Evolutionary conservation across 805 yeast species (phyloP), one percentile per base, ranked within the genome.

Genomic region (Metahyphopichia silvanorum): DNA sequence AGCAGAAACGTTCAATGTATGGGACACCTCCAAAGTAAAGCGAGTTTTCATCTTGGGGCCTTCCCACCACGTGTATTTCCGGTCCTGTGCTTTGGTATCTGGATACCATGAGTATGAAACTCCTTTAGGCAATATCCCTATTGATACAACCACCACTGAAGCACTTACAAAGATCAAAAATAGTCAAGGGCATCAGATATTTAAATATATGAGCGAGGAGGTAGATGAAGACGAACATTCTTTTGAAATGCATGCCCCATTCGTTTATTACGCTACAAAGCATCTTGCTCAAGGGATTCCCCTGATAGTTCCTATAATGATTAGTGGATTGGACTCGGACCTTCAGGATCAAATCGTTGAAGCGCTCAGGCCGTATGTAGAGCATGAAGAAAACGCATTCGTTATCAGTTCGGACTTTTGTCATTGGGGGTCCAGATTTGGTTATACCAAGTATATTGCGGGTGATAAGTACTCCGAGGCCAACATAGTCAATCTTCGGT

Each of bases 241-340:
- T 32, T 76, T 93, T 48, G 98, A 93, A 50, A 86, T 93, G 96
- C 98, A 93, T 57, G 72, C 82, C 51, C 96, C 98, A 0, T 80
- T 76, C 38, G 60, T 86, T 6, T 69, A 74, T 45, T 69, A 75
- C 37, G 60, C 71, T 33, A 66, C 80, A 7, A 45, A 61, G 15
- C 45, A 49, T 3, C 42, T 50, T 4, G 47, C 52, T 6, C 45
- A 57, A 37, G 40, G 66, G 43, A n/a, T 42, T 32, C 40, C 81
- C 66, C 10, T 55, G 21, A 74, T 91, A 6, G 69, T 93, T 2
- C 98, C 98, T 0, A 74, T 93, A 27, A 66, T 91, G 74, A 71
- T 93, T 4, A 81, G 95, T 15, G 77, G 77, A 10, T 63, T 81
- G 21, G 74, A 72, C 33, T 63, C 63, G 11, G 39, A 38, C 2